A percentile compares a stretch with the other conserved stretches of the same genome.
phyloP scores from a whole-genome alignment of 2,329 filamentous ascomycete species.

The Rutstroemia sp. region DNA sequence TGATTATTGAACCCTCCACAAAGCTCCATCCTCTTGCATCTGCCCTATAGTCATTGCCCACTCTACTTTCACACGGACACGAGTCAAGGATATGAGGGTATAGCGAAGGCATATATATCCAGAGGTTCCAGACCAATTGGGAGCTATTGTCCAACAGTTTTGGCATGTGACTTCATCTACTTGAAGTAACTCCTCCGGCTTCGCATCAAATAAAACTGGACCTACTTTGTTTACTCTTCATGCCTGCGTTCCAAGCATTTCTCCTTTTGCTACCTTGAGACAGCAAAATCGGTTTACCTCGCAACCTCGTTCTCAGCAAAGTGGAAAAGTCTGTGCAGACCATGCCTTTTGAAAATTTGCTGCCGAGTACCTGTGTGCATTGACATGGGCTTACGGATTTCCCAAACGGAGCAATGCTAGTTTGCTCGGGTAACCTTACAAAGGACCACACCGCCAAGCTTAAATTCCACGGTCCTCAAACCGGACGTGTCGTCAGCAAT shows the following conservation, averaged over 20 bases:
- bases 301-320: no score
- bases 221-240: not conserved
- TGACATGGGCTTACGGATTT: not conserved
- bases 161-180: not conserved
- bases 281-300: not conserved
- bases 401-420: not conserved
- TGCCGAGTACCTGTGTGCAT: not conserved
- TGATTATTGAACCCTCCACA: no score
- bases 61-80: not conserved
- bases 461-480: not conserved
- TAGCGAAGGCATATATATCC: not conserved
- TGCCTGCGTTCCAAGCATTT: not conserved
- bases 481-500: conserved; percentile 4
- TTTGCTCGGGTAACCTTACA: not conserved
- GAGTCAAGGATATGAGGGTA: not conserved
- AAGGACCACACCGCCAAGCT: not conserved
- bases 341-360: not conserved
- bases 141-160: not conserved
- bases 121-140: not conserved
- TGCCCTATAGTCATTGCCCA: not conserved
- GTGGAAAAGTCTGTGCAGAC: not conserved
- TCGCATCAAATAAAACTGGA: not conserved
- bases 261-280: not conserved
- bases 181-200: not conserved
- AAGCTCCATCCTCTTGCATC: not conserved